Percentiles rank a stretch among this genome's conserved stretches.
Evolutionary conservation across 257 asterid genomes (phyloP).

Genomic region (Gentiana straminea): DNA sequence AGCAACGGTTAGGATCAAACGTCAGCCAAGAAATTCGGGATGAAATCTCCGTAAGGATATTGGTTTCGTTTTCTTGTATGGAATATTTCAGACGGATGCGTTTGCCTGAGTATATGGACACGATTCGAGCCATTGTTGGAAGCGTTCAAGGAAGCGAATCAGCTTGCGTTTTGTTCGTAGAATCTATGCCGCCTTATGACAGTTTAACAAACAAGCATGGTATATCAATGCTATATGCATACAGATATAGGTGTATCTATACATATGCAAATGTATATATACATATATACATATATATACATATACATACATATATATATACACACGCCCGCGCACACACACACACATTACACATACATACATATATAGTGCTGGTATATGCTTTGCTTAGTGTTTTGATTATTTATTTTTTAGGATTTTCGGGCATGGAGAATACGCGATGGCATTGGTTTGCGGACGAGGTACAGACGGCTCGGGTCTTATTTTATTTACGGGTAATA

Average conservation of each 20-base stretch:
- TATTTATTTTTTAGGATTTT: conserved; percentile 33
- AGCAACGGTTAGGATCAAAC: conserved; percentile 41
- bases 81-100: conserved; percentile 91
- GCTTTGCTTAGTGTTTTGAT: conserved; percentile 6
- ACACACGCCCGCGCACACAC: too few relatives aligned
- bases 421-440: conserved; percentile 20
- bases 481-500: conserved; percentile 81
- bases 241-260: too few relatives aligned
- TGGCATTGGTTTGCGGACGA: conserved; percentile 71
- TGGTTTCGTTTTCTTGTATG: conserved; percentile 85
- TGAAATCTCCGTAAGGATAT: conserved; percentile 50
- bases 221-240: conserved; percentile 6
- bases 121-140: conserved; percentile 68
- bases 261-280: too few relatives aligned
- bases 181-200: conserved; percentile 75
- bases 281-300: too few relatives aligned
- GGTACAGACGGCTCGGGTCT: conserved; percentile 84
- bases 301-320: too few relatives aligned
- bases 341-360: too few relatives aligned
- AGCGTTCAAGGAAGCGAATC: conserved; percentile 79
- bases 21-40: conserved; percentile 32
- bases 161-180: conserved; percentile 58
- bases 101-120: conserved; percentile 87
- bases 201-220: conserved; percentile 55
- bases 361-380: too few relatives aligned